Percentiles rank a stretch among this genome's conserved stretches.
These are phyloP conservation scores for Plasmopara viticola DNA, from an alignment of 352 stramenopile genomes.

Conservation along the genomic window DNA sequence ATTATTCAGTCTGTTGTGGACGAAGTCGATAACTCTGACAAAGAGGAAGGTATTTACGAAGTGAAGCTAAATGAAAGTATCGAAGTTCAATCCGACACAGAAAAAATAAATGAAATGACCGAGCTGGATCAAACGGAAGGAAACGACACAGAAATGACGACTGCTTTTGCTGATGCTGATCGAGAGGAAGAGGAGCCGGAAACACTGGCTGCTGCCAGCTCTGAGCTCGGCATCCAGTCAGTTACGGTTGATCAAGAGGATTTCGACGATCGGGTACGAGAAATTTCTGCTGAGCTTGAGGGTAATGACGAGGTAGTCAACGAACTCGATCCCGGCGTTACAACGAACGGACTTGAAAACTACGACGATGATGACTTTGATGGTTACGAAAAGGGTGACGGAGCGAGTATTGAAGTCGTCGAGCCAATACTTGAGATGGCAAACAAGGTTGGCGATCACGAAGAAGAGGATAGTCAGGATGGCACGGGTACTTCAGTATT, in stretches of 20 bases:
- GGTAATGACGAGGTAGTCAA: no score
- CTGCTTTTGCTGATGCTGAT: background rate
- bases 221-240: no score
- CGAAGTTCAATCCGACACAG: slow-evolving; percentile 5
- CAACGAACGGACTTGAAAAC: background rate
- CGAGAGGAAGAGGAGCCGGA: background rate
- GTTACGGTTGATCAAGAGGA: no score
- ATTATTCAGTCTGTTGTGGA: slow-evolving; percentile 17
- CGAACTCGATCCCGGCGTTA: no score
- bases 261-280: no score
- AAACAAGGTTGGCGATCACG: slow-evolving; percentile 2
- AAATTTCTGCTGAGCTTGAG: no score
- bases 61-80: slow-evolving; percentile 3
- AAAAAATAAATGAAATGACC: background rate
- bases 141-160: background rate
- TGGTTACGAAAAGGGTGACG: background rate
- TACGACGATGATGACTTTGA: slow-evolving; percentile 9
- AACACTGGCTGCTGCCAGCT: background rate
- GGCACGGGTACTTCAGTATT: background rate
- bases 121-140: background rate
- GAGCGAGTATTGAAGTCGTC: background rate
- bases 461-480: slow-evolving; percentile 3
- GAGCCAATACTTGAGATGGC: slow-evolving; percentile 2
- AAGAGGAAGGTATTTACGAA: slow-evolving; percentile 14
- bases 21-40: slow-evolving; percentile 11